phyloP scores from a whole-genome alignment of 345 rosid genomes.

The Noccaea caerulescens region DNA sequence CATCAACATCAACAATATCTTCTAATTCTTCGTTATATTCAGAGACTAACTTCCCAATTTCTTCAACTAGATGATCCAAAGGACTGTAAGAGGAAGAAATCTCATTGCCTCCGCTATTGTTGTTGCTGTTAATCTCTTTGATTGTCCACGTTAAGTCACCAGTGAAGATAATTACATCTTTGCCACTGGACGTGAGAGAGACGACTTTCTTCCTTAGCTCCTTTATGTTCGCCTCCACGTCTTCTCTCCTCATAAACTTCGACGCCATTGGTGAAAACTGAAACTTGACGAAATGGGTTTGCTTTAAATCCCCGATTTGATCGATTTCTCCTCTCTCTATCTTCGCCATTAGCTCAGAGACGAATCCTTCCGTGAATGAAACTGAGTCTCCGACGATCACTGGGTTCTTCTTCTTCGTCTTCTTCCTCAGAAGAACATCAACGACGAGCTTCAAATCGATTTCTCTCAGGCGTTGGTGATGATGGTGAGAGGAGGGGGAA shows the following conservation, averaged over 20 bases:
- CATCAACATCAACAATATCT: conserved; percentile 54
- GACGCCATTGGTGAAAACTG: conserved; percentile 68
- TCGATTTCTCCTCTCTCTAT: conserved; percentile 77
- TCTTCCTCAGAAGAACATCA: conserved; percentile 63
- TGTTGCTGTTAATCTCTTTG: conserved; percentile 33
- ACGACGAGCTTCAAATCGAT: conserved; percentile 65
- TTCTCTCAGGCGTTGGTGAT: conserved; percentile 49
- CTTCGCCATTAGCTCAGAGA: conserved; percentile 58
- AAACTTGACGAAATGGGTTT: conserved; percentile 63
- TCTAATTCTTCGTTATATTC: conserved; percentile 41
- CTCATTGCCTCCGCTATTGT: conserved; percentile 30
- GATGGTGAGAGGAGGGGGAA: conserved; percentile 27
- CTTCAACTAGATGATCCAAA: conserved; percentile 63
- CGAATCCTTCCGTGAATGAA: conserved; percentile 61
- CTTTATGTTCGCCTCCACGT: conserved; percentile 58
- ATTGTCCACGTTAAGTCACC: conserved; percentile 85
- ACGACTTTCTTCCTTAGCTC: conserved; percentile 70
- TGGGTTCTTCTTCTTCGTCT: conserved; percentile 62
- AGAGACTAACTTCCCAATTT: conserved; percentile 56
- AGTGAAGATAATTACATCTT: conserved; percentile 64
- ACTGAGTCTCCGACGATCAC: conserved; percentile 75
- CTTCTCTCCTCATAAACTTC: conserved; percentile 71
- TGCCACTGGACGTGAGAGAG: conserved; percentile 49
- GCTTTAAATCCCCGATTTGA: conserved; percentile 50
- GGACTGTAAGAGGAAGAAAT: conserved; percentile 52